A percentile compares a stretch with the other conserved stretches of the same genome.
phyloP scores from a whole-genome alignment of 2,329 filamentous ascomycete genomes.

The Colletotrichum sp. region DNA sequence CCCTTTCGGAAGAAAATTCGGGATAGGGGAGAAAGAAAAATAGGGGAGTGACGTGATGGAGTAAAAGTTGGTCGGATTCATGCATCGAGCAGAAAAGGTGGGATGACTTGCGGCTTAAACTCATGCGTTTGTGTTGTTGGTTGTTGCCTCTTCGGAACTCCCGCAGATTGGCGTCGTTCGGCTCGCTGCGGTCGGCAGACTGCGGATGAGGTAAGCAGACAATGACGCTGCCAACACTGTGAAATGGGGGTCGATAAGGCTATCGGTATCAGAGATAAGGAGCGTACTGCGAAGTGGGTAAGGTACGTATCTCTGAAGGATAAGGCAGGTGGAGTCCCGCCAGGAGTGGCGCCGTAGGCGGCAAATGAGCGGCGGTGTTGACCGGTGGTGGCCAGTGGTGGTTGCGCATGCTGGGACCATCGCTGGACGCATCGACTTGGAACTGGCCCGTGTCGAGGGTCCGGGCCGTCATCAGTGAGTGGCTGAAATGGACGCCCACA shows the following conservation, averaged over 20 bases:
- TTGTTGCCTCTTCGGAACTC: neutral
- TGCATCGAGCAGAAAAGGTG: neutral
- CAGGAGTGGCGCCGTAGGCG: neutral
- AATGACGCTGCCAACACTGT: neutral
- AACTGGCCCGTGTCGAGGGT: neutral
- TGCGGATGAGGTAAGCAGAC: neutral
- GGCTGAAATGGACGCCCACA: neutral
- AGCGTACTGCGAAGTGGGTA: neutral
- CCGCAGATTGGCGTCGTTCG: neutral
- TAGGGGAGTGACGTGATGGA: neutral
- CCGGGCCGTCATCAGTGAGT: constrained; percentile 3
- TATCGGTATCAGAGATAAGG: neutral
- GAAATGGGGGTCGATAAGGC: neutral
- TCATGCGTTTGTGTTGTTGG: neutral
- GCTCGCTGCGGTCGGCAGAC: neutral
- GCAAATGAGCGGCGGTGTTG: neutral
- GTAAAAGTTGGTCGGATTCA: neutral
- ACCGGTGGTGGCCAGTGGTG: neutral
- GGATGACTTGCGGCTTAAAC: neutral
- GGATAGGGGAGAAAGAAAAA: neutral
- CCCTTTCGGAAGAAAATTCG: neutral
- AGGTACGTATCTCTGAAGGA: neutral
- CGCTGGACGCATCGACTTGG: neutral
- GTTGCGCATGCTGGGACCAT: neutral
- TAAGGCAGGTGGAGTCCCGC: neutral